These are phyloP conservation scores for Apiospora hydei DNA, from an alignment of 2,329 filamentous ascomycete genomes.

Conservation along the genomic window DNA sequence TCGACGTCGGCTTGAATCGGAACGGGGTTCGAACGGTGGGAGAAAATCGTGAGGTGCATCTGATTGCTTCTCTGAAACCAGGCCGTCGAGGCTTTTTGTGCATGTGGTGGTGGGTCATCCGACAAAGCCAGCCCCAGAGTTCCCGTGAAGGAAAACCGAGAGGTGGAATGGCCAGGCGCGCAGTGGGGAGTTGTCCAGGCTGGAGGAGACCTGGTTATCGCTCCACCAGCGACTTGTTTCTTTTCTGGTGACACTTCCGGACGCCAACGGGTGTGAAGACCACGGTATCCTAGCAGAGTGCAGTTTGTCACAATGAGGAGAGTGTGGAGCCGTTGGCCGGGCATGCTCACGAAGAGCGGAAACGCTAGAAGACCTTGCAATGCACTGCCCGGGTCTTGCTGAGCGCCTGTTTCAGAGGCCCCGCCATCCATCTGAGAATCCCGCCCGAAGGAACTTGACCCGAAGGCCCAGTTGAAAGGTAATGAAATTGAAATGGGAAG, in stretches of 20 bases:
- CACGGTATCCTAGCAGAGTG: slow-evolving; percentile 19
- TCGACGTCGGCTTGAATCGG: neutral
- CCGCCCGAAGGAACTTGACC: slow-evolving; percentile 17
- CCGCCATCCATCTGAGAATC: slow-evolving; percentile 11
- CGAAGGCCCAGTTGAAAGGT: neutral
- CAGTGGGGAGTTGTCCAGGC: slow-evolving; percentile 1
- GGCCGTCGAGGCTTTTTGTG: slow-evolving; percentile 8
- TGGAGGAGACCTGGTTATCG: slow-evolving; percentile 2
- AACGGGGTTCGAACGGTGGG: neutral
- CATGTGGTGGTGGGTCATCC: slow-evolving; percentile 17
- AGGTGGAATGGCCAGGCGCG: slow-evolving; percentile 1
- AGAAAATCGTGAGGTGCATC: slow-evolving; percentile 17
- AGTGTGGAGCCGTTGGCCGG: slow-evolving; percentile 5
- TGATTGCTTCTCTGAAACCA: slow-evolving; percentile 4
- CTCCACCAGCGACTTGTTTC: neutral
- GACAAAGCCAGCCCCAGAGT: neutral
- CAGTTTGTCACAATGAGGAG: slow-evolving; percentile 14
- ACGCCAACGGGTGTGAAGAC: slow-evolving; percentile 7
- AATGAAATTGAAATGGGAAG: neutral
- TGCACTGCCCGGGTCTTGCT: slow-evolving; percentile 4
- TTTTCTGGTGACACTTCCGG: slow-evolving; percentile 13
- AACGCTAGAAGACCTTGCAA: slow-evolving; percentile 13
- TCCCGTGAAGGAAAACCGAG: neutral
- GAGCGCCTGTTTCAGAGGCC: slow-evolving; percentile 16
- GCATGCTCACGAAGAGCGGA: slow-evolving; percentile 18